These are phyloP conservation scores for Sistotremastrum niveocremeum DNA, from an alignment of 768 basidiomycete genomes.

Conservation along the genomic window DNA sequence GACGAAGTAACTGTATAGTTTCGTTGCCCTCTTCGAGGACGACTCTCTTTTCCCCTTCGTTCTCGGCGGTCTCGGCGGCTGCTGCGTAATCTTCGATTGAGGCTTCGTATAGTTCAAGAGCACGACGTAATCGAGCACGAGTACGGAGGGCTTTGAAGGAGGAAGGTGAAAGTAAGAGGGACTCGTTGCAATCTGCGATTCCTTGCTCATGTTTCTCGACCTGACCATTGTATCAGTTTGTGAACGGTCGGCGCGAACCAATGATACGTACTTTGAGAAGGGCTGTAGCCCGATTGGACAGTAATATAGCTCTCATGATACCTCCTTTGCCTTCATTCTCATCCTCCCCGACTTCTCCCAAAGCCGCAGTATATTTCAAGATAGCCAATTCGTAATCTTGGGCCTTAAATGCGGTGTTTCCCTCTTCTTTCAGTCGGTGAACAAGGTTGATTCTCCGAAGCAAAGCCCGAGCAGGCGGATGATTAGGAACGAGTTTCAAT, in stretches of 20 bases:
- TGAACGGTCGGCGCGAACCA: slow-evolving; percentile 4
- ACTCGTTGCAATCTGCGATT: slow-evolving; percentile 54
- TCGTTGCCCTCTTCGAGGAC: slow-evolving; percentile 60
- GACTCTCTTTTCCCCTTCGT: slow-evolving; percentile 49
- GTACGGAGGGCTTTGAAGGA: slow-evolving; percentile 84
- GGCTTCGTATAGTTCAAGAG: slow-evolving; percentile 60
- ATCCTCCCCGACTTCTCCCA: slow-evolving; percentile 57
- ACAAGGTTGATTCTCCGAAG: slow-evolving; percentile 70
- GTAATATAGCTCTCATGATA: slow-evolving; percentile 62
- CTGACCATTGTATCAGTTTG: slow-evolving; percentile 19
- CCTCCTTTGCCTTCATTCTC: slow-evolving; percentile 71
- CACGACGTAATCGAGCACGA: slow-evolving; percentile 64
- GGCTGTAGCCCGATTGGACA: slow-evolving; percentile 78
- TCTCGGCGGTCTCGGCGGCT: slow-evolving; percentile 59
- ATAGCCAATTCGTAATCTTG: slow-evolving; percentile 47
- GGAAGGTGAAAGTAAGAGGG: slow-evolving; percentile 43
- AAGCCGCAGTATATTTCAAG: slow-evolving; percentile 53
- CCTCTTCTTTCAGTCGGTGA: slow-evolving; percentile 75
- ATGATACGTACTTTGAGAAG: slow-evolving; percentile 46
- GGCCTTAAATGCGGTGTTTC: slow-evolving; percentile 61
- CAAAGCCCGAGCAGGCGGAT: slow-evolving; percentile 53
- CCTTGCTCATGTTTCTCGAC: slow-evolving; percentile 54
- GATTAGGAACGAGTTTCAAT: slow-evolving; percentile 65
- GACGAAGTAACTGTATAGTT: slow-evolving; percentile 68
- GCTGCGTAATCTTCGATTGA: slow-evolving; percentile 63